A percentile compares a stretch with the other conserved stretches of the same genome.
phyloP scores from a whole-genome alignment of 1,139 yeast genomes.

The Dujonia santamariae region DNA sequence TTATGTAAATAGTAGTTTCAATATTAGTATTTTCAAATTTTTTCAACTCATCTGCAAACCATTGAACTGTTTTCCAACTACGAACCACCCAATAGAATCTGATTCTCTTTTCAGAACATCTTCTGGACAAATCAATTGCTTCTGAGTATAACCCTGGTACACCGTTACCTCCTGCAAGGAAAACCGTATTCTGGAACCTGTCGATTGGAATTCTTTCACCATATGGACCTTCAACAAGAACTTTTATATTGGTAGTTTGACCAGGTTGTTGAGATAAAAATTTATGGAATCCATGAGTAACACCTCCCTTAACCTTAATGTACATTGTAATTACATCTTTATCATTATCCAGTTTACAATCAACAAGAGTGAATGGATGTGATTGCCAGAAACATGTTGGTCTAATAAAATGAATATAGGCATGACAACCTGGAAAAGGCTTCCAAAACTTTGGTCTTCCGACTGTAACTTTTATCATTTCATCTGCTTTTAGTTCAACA shows the following conservation, averaged over 20 bases:
- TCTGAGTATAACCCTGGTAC: slow-evolving; percentile 41
- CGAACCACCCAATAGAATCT: slow-evolving; percentile 45
- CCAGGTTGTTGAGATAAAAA: slow-evolving; percentile 26
- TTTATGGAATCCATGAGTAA: slow-evolving; percentile 26
- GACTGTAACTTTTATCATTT: slow-evolving; percentile 36
- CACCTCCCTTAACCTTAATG: slow-evolving; percentile 31
- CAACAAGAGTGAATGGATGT: slow-evolving; percentile 60
- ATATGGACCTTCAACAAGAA: slow-evolving; percentile 37
- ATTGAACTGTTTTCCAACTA: slow-evolving; percentile 39
- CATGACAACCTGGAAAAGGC: slow-evolving; percentile 56
- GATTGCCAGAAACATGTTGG: slow-evolving; percentile 65
- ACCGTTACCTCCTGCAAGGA: slow-evolving; percentile 40
- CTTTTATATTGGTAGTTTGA: slow-evolving; percentile 22
- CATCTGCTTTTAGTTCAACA: slow-evolving; percentile 32
- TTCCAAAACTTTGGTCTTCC: slow-evolving; percentile 40
- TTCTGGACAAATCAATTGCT: slow-evolving; percentile 18
- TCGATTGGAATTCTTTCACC: slow-evolving; percentile 29
- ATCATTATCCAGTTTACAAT: slow-evolving; percentile 20
- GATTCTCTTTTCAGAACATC: slow-evolving; percentile 8
- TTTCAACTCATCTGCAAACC: slow-evolving; percentile 51
- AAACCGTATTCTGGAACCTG: slow-evolving; percentile 27
- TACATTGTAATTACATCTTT: slow-evolving; percentile 24
- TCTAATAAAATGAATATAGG: slow-evolving; percentile 52
- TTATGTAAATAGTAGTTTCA: slow-evolving; percentile 39
- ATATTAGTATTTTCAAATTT: slow-evolving; percentile 28